phyloP scores from a whole-genome alignment of 441 rosid species.

The Mallotus japonicus region DNA sequence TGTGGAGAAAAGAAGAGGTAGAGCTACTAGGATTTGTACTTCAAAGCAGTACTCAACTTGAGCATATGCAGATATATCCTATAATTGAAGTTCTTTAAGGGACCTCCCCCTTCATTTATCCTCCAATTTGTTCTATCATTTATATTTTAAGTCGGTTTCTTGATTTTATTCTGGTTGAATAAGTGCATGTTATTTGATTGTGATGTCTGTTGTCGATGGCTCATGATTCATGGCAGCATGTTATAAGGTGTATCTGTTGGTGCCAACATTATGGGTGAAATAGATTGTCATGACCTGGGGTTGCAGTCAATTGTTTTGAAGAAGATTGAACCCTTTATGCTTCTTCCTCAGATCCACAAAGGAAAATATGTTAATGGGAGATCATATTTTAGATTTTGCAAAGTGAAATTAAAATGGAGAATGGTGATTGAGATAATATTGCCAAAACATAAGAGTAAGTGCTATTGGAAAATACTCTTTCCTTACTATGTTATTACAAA shows the following conservation, averaged over 20 bases:
- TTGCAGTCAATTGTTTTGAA: background rate
- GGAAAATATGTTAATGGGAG: background rate
- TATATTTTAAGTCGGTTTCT: background rate
- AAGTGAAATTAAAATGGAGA: background rate
- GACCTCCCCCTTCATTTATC: background rate
- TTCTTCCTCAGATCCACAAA: too few species aligned
- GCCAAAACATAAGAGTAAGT: background rate
- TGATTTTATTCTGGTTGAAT: slow-evolving; percentile 4
- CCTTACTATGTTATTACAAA: background rate
- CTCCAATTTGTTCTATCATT: background rate
- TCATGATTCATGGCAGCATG: slow-evolving; percentile 3
- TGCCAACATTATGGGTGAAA: background rate
- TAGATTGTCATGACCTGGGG: background rate
- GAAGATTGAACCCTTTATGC: background rate
- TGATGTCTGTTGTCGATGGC: background rate
- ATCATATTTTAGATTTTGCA: background rate
- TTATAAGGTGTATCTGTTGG: background rate
- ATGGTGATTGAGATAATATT: background rate
- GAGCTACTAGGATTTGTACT: background rate
- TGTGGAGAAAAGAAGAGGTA: background rate
- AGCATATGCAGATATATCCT: background rate
- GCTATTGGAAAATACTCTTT: background rate
- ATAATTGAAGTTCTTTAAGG: background rate
- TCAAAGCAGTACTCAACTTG: background rate
- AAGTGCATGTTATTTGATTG: background rate